Conservation (phyloP, 441 rosid species). For the Jatropha multifida region DNA sequence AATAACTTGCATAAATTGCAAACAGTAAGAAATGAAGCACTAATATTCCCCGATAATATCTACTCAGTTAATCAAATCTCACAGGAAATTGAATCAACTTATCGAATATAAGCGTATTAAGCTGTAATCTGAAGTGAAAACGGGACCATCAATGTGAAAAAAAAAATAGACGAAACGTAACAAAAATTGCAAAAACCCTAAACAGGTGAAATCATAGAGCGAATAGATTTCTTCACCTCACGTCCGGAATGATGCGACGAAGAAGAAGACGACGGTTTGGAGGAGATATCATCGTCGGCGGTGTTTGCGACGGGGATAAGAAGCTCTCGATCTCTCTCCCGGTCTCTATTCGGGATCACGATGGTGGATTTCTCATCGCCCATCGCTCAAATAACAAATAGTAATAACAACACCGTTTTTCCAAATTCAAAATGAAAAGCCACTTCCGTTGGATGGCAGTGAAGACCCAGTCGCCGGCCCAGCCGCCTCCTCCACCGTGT, state of each 20-base stretch:
- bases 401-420: neutral
- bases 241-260: conserved; percentile 78
- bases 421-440: neutral
- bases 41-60: neutral
- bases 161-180: neutral
- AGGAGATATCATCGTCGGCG: conserved; percentile 35
- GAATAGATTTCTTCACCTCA: conserved; percentile 43
- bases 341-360: conserved; percentile 54
- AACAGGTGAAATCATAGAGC: neutral
- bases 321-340: conserved; percentile 90
- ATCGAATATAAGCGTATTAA: neutral
- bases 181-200: neutral
- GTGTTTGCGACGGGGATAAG: conserved; percentile 82
- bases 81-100: neutral
- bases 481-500: neutral
- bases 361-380: conserved; percentile 79
- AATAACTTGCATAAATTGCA: neutral
- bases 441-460: neutral
- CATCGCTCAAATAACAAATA: conserved; percentile 29
- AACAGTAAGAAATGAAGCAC: neutral
- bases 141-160: neutral
- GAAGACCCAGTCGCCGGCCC: neutral
- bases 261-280: conserved; percentile 72
- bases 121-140: conserved; percentile 14
- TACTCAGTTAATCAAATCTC: conserved; percentile 8